A percentile compares a stretch with the other conserved stretches of the same genome.
These are phyloP conservation scores for Lactuca saligna DNA, from an alignment of 129 eudicot species.

Conservation along the genomic window DNA sequence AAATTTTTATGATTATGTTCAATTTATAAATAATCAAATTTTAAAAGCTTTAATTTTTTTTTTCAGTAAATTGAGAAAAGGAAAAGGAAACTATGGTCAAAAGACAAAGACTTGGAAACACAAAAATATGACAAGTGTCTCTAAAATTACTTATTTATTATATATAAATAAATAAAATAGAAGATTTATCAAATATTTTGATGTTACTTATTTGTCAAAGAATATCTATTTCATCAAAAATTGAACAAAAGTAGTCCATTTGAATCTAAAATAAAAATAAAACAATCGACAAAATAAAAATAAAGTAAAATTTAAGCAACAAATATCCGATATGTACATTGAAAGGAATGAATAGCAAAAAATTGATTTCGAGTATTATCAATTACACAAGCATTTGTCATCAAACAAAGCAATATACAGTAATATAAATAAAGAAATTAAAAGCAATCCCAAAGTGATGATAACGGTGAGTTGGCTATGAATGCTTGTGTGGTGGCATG, in stretches of 20 bases:
- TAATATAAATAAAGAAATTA: background rate
- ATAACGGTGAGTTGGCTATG: conserved; percentile 26
- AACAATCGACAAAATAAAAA: background rate
- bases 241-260: background rate
- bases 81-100: no score
- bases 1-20: no score
- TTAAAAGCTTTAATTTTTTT: no score
- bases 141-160: no score
- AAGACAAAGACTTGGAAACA: no score
- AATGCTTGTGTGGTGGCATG: conserved; percentile 23
- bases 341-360: no score
- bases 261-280: background rate
- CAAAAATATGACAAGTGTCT: no score
- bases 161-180: no score
- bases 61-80: no score
- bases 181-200: no score
- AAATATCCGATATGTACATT: background rate
- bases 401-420: background rate
- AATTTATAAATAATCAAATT: no score
- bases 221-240: no score
- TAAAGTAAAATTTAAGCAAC: background rate
- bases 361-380: background rate
- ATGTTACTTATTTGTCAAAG: background rate
- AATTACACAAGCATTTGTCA: background rate
- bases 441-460: conserved; percentile 7